Base-by-base conservation (phyloP, 2,329 filamentous ascomycete genomes). In the Nothopassalora personata region DNA sequence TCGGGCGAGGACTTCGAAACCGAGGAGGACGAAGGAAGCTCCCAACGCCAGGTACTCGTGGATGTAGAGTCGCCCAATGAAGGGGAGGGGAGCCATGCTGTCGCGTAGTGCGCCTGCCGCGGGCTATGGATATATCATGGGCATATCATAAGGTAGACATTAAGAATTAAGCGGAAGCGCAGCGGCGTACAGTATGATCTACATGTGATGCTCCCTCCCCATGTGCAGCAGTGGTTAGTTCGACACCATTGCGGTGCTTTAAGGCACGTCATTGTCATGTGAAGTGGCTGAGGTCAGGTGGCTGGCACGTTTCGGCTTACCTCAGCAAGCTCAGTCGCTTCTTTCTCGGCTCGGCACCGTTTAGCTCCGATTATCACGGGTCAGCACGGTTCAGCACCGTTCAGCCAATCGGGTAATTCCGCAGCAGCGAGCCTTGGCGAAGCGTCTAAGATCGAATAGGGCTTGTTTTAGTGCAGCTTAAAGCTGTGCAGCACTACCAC, bases 21-120 rank as follows among this genome's bases (percentile, higher is more conserved):
- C 81, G 59, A 97, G 87, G 39, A 99, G 83, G 54, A 90, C 70
- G 69, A 97, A 89, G 7, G 93, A 97, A 57, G 86, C 86, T 50
- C 94, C 76, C 47, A 99, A 84, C 43, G 92, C 91, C 63, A 95
- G 76, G 77, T 97, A 97, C 78, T 99, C 92, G 75, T 83, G 83
- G 56, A 77, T 61, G 56, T 78, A 73, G 43, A 88, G 78, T 61
- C 85, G 80, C 52, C 84, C 84, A 65, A 88, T 80, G 63, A 88
- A 81, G 33, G 86, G 86, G 46, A 88, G 80, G 60, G 80, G 77
- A 59, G 82, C 76, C 80, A 85, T 84, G 54, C 65, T 74, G 58
- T 33, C 39, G 63, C 46, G 23, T 27, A 36, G 18, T 15, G 56
- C 39, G 49, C 23, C 27, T 11, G 23, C 19, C 5, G 18, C 13